Evolutionary conservation across 139 green algal species (phyloP), one percentile per base, ranked within the genome.

Genomic region (Mesostigma viride): DNA sequence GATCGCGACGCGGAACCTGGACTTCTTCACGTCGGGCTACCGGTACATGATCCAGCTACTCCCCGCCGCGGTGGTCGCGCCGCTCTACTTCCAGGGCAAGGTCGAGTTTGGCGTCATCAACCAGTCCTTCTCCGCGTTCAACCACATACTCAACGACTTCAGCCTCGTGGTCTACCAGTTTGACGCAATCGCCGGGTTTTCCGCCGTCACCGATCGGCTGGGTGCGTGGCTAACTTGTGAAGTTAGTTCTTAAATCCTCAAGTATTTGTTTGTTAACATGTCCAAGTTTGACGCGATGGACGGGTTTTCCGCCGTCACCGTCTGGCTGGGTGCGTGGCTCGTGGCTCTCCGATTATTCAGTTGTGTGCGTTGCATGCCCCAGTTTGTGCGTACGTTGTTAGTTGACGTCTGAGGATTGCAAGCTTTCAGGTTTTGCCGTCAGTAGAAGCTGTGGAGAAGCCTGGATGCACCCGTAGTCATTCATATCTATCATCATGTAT

Each of bases 101-200:
- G 96, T 98, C 59, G 92, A 96, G 71, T 96, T 98, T 84, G 92
- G 92, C 6, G 92, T 98, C 26, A 90, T 97, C 83, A 98, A 92
- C 69, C 92, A 97, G 82, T 90, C 79, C 70, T 81, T 84, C 17
- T 88, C 78, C 1, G 92, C 92, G 0, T 98, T 98, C 86, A 95
- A 88, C 72, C 92, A 98, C 84, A 90, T 98, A 53, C 76, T 98
- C 2, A 77, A 71, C 26, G 92, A 98, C 69, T 79, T 98, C 14
- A 95, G 87, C 0, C 70, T 98, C 6, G 83, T 98, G 35, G 91
- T 97, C 2, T 97, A 94, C 68, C 89, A 96, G 87, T 91, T 97
- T 64, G 85, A 97, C 70, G 63, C 83, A 20, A 75, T 97, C 5
- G 87, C 89, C 1, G 81, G 84, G 33, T 97, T 96, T 80, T 85